Percentiles rank a stretch among this genome's conserved stretches.
phyloP scores from a whole-genome alignment of 1,139 yeast genomes.

The Candida tropicalis region DNA sequence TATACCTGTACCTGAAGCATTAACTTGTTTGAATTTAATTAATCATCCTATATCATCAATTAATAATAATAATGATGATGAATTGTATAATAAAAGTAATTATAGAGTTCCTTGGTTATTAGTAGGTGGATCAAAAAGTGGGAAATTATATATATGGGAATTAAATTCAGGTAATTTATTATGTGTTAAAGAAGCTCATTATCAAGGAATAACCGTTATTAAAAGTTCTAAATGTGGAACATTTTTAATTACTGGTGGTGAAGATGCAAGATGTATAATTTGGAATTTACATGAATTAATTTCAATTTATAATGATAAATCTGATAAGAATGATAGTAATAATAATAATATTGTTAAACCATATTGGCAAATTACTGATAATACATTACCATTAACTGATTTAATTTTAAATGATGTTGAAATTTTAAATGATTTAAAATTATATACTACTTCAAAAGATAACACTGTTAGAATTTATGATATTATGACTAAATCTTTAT shows the following conservation, averaged over 20 bases:
- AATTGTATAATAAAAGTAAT: conserved; percentile 22
- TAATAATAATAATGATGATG: conserved; percentile 9
- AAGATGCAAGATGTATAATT: conserved; percentile 75
- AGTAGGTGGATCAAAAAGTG: conserved; percentile 71
- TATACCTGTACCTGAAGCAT: conserved; percentile 81
- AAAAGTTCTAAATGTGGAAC: conserved; percentile 68
- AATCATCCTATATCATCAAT: conserved; percentile 18
- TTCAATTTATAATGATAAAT: conserved; percentile 30
- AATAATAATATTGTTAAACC: conserved; percentile 34
- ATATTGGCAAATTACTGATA: conserved; percentile 63
- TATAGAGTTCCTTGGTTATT: conserved; percentile 67
- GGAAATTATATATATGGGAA: conserved; percentile 86
- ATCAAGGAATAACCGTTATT: conserved; percentile 68
- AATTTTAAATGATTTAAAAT: conserved; percentile 56
- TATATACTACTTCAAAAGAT: conserved; percentile 76
- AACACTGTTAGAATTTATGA: conserved; percentile 73
- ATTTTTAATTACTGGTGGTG: conserved; percentile 73
- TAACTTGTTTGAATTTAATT: conserved; percentile 45
- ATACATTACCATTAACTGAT: conserved; percentile 75
- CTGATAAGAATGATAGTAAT: conserved; percentile 14
- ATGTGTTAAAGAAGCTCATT: conserved; percentile 79
- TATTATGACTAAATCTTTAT: conserved; percentile 42
- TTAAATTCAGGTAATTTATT: conserved; percentile 74
- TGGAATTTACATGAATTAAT: conserved; percentile 73
- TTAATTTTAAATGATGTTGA: conserved; percentile 53